Conservation (phyloP, 1,284 basidiomycete genomes). For the Somion occarium region DNA sequence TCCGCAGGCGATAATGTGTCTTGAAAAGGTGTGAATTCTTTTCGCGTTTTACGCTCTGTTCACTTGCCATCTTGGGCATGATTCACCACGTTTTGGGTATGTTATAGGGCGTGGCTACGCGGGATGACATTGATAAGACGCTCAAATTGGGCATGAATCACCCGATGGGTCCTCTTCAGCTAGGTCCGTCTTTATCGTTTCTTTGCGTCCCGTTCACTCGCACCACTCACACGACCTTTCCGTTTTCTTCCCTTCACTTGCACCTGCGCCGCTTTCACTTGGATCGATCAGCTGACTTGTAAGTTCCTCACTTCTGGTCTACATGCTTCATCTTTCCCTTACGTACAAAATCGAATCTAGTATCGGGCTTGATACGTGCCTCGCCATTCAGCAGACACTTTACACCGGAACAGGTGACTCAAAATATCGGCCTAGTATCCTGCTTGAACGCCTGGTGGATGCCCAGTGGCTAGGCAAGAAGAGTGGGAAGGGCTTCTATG, state of each 20-base stretch:
- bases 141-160: constrained; percentile 93
- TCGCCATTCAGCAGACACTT: constrained; percentile 87
- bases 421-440: constrained; percentile 93
- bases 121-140: constrained; percentile 94
- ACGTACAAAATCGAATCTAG: constrained; percentile 32
- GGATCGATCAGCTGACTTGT: constrained; percentile 72
- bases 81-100: neutral
- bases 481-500: constrained; percentile 87
- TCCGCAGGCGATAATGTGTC: constrained; percentile 80
- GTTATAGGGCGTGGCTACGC: constrained; percentile 75
- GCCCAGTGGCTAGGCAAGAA: constrained; percentile 95
- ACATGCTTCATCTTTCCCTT: constrained; percentile 7
- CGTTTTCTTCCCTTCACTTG: neutral
- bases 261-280: too few relatives aligned
- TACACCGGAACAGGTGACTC: constrained; percentile 88
- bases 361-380: constrained; percentile 90
- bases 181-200: constrained; percentile 42
- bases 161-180: constrained; percentile 89
- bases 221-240: neutral
- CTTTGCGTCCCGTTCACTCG: constrained; percentile 2
- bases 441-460: constrained; percentile 94
- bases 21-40: constrained; percentile 64
- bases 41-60: constrained; percentile 2
- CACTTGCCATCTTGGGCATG: neutral
- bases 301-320: constrained; percentile 27